Evolutionary conservation across 768 basidiomycete species (phyloP), one percentile per base, ranked within the genome.

Genomic region (Infundibulicybe gibba): DNA sequence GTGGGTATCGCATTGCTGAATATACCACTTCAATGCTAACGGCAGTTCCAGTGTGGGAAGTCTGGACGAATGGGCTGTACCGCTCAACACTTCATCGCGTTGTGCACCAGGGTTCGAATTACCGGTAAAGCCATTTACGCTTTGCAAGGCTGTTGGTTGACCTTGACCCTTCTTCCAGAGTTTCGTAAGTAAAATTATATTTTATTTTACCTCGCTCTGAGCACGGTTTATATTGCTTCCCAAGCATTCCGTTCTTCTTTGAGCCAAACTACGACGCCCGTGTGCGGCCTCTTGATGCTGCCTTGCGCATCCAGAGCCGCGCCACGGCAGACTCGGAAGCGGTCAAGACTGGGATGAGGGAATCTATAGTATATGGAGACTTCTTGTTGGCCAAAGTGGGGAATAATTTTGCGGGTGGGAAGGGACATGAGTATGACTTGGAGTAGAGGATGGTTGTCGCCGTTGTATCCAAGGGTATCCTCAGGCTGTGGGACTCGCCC

Each of bases 201-300:
- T 39, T 42, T 20, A 13, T 38, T 40, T 19, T 41, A 44, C 32
- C 9, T 21, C 19, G 6, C 42, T 47, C 13, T 20, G 17, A n/a
- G 1, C 30, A n/a, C 25, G 14, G 38, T 13, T 25, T 50, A 17
- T 13, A 43, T 30, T 32, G 57, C 35, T n/a, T 38, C 17, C 17
- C 17, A 19, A 91, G 89, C 8, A 76, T 94, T 15, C 94, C 94
- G 0, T 95, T 95, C 68, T 97, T 97, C 74, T 95, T 89, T 52
- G 94, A 95, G 62, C 93, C 94, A 0, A 90, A 89, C 48, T 92
- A 90, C 56, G 70, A 83, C 49, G 87, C 92, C 0, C 48, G 69
- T 2, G 68, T 97, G 40, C 64, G 73, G 52, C 87, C 91, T 1
- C 67, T 94, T 5, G 69, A 71, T 3, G 82, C 83, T 5, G 83